Conservation (phyloP, 164 flowering plant species). For the Liriodendron chinense region DNA sequence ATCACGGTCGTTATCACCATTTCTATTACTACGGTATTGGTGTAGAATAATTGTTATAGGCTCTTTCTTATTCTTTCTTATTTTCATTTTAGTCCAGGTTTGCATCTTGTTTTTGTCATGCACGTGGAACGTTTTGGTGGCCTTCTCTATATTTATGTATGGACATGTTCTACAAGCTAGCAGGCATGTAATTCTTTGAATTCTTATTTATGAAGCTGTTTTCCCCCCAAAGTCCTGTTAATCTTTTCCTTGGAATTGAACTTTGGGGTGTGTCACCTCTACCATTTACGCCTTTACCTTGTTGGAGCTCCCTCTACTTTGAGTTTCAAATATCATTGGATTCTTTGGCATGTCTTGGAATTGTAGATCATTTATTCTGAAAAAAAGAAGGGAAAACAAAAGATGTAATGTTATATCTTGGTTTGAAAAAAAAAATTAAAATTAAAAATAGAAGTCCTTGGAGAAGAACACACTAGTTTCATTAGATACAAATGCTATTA, state of each 20-base stretch:
- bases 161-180: not conserved
- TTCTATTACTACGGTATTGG: not conserved
- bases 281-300: too few species aligned
- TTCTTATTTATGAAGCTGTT: slow-evolving; percentile 5
- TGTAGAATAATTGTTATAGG: not conserved
- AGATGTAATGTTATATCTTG: too few species aligned
- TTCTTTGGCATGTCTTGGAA: too few species aligned
- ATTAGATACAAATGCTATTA: too few species aligned
- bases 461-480: too few species aligned
- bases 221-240: not conserved
- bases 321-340: too few species aligned
- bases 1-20: not conserved
- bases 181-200: slow-evolving; percentile 2
- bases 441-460: too few species aligned
- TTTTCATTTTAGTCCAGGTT: not conserved
- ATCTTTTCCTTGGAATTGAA: not conserved
- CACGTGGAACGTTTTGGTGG: not conserved
- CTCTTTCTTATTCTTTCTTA: not conserved
- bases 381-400: too few species aligned
- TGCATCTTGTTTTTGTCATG: not conserved
- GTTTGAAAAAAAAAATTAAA: too few species aligned
- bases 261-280: not conserved
- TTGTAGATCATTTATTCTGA: too few species aligned
- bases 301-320: too few species aligned
- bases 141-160: slow-evolving; percentile 1